These are phyloP conservation scores for Cyclostephanos invisitatus DNA, from an alignment of 108 stramenopile species.

Conservation along the genomic window DNA sequence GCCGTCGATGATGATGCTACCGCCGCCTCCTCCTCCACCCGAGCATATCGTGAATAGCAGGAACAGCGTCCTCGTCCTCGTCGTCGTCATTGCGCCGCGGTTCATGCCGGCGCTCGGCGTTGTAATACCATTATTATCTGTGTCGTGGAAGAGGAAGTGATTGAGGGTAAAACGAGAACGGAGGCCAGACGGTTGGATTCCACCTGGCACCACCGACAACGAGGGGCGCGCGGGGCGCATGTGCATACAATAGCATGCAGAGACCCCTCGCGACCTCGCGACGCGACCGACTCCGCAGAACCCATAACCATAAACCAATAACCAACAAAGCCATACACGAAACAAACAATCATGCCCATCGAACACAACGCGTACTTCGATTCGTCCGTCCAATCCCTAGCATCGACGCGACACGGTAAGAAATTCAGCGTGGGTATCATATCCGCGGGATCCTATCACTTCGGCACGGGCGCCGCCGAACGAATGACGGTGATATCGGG, in stretches of 20 bases:
- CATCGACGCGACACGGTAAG: slow-evolving; percentile 28
- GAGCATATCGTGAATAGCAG: not conserved
- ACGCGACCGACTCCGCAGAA: no score
- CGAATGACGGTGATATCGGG: slow-evolving; percentile 52
- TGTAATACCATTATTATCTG: no score
- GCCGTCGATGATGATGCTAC: not conserved
- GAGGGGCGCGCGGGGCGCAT: no score
- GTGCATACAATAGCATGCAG: no score
- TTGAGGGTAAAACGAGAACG: no score
- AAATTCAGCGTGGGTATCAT: slow-evolving; percentile 57
- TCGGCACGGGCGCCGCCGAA: slow-evolving; percentile 47
- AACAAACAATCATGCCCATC: slow-evolving; percentile 31
- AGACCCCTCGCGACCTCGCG: no score
- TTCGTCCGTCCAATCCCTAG: slow-evolving; percentile 30
- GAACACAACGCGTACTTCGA: slow-evolving; percentile 32
- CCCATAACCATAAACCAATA: not conserved
- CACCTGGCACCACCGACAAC: no score
- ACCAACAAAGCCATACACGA: no score
- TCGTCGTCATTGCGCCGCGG: not conserved
- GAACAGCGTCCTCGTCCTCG: not conserved
- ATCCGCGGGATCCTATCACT: slow-evolving; percentile 36
- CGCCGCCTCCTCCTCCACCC: no score
- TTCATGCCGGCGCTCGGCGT: no score
- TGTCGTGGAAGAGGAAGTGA: no score
- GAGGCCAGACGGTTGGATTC: no score